Evolutionary conservation across 164 flowering plant species (phyloP).

Genomic region (Kalanchoe fedtschenkoi): DNA sequence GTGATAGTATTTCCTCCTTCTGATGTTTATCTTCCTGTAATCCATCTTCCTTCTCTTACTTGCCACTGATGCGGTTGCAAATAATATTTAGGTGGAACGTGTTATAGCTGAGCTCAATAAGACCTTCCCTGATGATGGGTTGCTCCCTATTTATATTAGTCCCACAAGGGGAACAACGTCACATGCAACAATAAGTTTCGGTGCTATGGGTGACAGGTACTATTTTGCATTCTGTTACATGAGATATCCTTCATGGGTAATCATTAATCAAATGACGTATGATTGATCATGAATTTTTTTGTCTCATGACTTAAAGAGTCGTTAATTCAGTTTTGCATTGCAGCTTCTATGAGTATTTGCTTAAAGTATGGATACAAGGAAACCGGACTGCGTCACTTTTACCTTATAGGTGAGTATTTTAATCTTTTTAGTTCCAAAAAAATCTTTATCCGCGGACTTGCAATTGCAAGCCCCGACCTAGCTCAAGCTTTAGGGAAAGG

Average conservation of each 20-base stretch:
- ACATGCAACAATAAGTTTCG: conserved; percentile 79
- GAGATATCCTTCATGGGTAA: neutral
- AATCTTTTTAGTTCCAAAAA: neutral
- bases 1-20: neutral
- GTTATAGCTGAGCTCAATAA: conserved; percentile 53
- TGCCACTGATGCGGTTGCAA: neutral
- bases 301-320: neutral
- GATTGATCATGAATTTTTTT: neutral
- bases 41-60: neutral
- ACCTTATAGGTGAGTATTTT: conserved; percentile 50
- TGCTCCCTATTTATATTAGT: conserved; percentile 81
- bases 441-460: neutral
- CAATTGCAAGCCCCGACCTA: neutral
- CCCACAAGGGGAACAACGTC: conserved; percentile 56
- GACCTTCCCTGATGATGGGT: conserved; percentile 80
- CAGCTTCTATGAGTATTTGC: conserved; percentile 96
- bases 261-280: neutral
- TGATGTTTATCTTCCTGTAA: neutral
- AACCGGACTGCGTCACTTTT: conserved; percentile 71
- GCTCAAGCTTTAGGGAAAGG: neutral
- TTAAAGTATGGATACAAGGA: conserved; percentile 97
- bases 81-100: conserved; percentile 65
- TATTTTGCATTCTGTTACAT: neutral
- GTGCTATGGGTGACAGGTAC: conserved; percentile 99
- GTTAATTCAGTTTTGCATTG: conserved; percentile 12